Conservation (phyloP, 148 eudicot genomes). For the Camellia granthamiana region DNA sequence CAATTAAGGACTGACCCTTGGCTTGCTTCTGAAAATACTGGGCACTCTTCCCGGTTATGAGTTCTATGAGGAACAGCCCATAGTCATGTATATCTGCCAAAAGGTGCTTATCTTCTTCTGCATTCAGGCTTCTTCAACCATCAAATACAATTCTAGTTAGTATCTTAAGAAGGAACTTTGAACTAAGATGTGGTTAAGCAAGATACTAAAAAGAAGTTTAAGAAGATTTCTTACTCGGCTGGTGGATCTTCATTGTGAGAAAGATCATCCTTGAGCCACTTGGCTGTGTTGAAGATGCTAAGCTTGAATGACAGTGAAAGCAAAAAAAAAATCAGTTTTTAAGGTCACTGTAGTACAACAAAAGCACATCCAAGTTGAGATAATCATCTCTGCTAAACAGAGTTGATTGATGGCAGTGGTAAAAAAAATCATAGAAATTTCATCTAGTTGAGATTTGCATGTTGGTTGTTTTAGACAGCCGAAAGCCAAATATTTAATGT, state of each 20-base stretch:
- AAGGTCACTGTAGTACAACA: background rate
- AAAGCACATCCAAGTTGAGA: no score
- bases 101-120: constrained; percentile 11
- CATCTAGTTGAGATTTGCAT: background rate
- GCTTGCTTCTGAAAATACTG: constrained; percentile 1
- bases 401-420: no score
- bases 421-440: background rate
- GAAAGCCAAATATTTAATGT: no score
- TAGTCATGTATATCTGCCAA: constrained; percentile 15
- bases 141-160: background rate
- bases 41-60: constrained; percentile 18
- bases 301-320: constrained; percentile 15
- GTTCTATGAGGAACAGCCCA: constrained; percentile 23
- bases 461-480: background rate
- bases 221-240: constrained; percentile 14
- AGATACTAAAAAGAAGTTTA: background rate
- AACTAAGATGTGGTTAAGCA: background rate
- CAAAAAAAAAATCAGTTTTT: background rate
- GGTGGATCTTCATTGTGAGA: background rate
- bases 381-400: no score
- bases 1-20: constrained; percentile 13
- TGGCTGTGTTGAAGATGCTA: constrained; percentile 4
- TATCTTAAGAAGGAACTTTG: background rate
- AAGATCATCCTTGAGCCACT: constrained; percentile 11
- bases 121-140: constrained; percentile 11